Percentiles rank a stretch among this genome's conserved stretches.
These are phyloP conservation scores for Neopestalotiopsis sp. DNA, from an alignment of 2,329 filamentous ascomycete species.

Conservation along the genomic window DNA sequence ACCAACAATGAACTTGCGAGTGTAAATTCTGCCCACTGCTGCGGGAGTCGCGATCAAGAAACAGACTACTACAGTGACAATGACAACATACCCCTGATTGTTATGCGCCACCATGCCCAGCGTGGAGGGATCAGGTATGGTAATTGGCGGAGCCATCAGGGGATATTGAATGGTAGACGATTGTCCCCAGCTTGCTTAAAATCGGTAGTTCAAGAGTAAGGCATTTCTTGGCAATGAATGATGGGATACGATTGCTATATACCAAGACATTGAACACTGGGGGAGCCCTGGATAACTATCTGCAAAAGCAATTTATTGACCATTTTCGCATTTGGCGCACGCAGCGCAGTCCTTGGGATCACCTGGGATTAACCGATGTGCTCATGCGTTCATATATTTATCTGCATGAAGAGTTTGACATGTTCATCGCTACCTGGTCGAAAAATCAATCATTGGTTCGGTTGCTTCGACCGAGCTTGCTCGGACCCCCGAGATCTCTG, in stretches of 20 bases:
- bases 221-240: background rate
- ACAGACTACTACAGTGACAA: background rate
- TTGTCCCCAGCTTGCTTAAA: background rate
- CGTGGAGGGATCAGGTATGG: background rate
- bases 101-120: background rate
- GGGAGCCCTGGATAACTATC: background rate
- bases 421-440: background rate
- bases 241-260: background rate
- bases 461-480: background rate
- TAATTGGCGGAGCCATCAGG: background rate
- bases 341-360: background rate
- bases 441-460: background rate
- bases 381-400: background rate
- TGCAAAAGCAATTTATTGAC: background rate
- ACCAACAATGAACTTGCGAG: conserved; percentile 5
- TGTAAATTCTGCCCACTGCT: background rate
- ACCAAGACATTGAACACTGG: background rate
- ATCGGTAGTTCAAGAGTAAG: background rate
- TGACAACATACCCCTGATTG: background rate
- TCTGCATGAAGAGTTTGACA: background rate
- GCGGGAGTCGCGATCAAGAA: background rate
- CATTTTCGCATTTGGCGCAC: background rate
- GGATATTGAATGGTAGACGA: background rate
- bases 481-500: background rate
- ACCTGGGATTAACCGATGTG: background rate